Percentiles rank a stretch among this genome's conserved stretches.
phyloP scores from a whole-genome alignment of 2,329 filamentous ascomycete species.

The Arthrobotrys megalospora region DNA sequence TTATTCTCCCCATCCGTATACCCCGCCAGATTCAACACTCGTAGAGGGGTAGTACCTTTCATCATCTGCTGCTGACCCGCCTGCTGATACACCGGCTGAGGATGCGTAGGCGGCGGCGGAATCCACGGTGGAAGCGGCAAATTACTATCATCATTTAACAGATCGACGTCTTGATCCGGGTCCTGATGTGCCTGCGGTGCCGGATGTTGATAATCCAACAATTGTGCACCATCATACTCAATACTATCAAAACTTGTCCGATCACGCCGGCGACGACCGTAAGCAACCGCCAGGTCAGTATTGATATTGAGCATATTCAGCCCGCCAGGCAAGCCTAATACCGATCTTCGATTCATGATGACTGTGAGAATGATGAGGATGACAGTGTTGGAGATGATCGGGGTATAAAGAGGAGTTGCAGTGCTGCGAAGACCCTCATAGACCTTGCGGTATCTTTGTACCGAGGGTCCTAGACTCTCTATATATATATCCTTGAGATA shows the following conservation, averaged over 20 bases:
- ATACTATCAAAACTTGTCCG: constrained; percentile 24
- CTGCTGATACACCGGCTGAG: constrained; percentile 3
- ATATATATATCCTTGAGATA: neutral
- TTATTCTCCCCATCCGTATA: constrained; percentile 37
- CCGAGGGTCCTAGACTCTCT: neutral
- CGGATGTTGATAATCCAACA: constrained; percentile 20
- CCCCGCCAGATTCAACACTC: constrained; percentile 48
- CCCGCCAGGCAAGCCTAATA: constrained; percentile 15
- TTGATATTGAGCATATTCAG: constrained; percentile 23
- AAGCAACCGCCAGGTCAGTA: neutral
- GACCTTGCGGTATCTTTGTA: neutral
- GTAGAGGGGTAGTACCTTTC: constrained; percentile 33
- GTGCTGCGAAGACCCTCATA: constrained; percentile 10
- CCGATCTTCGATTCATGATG: constrained; percentile 26
- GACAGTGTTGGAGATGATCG: neutral
- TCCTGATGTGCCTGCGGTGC: constrained; percentile 24
- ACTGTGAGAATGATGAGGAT: neutral
- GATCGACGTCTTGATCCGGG: constrained; percentile 22
- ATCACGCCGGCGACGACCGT: constrained; percentile 8
- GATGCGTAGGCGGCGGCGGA: constrained; percentile 3
- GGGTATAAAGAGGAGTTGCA: constrained; percentile 11
- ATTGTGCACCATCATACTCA: constrained; percentile 10
- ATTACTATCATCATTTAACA: constrained; percentile 27
- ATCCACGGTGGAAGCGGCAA: constrained; percentile 12
- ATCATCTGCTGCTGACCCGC: constrained; percentile 3